A percentile compares a stretch with the other conserved stretches of the same genome.
phyloP scores from a whole-genome alignment of 805 yeast genomes.

The Scheffersomyces coipomensis region DNA sequence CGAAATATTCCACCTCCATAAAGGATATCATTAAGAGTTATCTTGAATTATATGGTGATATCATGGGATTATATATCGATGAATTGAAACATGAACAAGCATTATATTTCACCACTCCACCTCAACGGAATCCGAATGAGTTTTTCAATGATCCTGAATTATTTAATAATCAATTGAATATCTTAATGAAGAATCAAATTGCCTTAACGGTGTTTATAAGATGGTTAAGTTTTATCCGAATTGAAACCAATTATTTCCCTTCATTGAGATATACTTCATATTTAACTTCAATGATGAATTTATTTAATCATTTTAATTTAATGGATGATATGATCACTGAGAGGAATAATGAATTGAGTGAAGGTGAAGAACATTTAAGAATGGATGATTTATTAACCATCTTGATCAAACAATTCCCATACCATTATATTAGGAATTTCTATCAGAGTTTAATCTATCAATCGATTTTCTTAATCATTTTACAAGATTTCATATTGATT shows the following conservation, averaged over 20 bases:
- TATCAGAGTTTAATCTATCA: slow-evolving; percentile 17
- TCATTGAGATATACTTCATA: slow-evolving; percentile 24
- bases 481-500: slow-evolving; percentile 10
- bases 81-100: slow-evolving; percentile 2
- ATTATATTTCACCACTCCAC: neutral
- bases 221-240: slow-evolving; percentile 25
- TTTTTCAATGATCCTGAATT: too few species aligned
- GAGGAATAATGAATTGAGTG: neutral
- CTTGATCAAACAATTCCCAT: slow-evolving; percentile 9
- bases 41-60: slow-evolving; percentile 14
- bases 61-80: slow-evolving; percentile 6
- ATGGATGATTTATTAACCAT: slow-evolving; percentile 7
- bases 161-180: neutral
- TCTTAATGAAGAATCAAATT: slow-evolving; percentile 14
- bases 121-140: neutral
- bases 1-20: slow-evolving; percentile 6
- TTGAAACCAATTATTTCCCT: slow-evolving; percentile 28
- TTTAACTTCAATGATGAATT: slow-evolving; percentile 20
- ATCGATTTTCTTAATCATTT: slow-evolving; percentile 17
- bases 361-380: slow-evolving; percentile 3
- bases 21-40: slow-evolving; percentile 15
- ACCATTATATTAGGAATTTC: slow-evolving; percentile 11
- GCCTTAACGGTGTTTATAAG: slow-evolving; percentile 14
- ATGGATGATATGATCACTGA: slow-evolving; percentile 11
- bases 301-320: slow-evolving; percentile 21